Evolutionary conservation across 2,329 filamentous ascomycete species (phyloP).

Genomic region (Cryphonectria japonica): DNA sequence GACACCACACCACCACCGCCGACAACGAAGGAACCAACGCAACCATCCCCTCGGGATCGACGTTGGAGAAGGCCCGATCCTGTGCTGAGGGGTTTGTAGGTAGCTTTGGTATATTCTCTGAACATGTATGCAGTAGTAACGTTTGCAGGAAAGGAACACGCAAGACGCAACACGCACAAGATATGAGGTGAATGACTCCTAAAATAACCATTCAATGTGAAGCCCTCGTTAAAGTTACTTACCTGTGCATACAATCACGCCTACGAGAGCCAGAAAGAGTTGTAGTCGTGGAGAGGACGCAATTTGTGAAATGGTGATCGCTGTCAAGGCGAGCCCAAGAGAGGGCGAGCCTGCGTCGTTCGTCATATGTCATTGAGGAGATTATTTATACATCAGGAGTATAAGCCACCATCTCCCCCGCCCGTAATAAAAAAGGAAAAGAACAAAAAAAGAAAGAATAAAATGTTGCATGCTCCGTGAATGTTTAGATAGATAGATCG

Average conservation of each 20-base stretch:
- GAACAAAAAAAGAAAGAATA: neutral
- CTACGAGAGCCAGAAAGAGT: no score
- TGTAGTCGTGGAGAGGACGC: neutral
- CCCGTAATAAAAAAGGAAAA: neutral
- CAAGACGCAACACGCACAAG: neutral
- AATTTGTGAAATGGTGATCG: neutral
- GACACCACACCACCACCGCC: neutral
- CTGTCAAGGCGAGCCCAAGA: neutral
- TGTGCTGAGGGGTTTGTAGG: no score
- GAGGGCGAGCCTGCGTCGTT: neutral
- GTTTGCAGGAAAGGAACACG: neutral
- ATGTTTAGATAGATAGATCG: neutral
- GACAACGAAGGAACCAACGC: neutral
- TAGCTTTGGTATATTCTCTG: no score
- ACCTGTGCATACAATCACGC: neutral
- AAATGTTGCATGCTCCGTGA: neutral
- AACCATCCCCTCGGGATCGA: no score
- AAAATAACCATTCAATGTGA: neutral
- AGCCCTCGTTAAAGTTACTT: neutral
- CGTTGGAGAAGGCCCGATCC: no score
- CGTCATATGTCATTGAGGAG: conserved; percentile 9
- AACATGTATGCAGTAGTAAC: no score
- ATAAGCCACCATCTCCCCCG: neutral
- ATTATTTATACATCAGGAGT: conserved; percentile 8
- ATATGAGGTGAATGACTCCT: no score